Evolutionary conservation across 805 yeast genomes (phyloP).

Genomic region (Hanseniaspora occidentalis): DNA sequence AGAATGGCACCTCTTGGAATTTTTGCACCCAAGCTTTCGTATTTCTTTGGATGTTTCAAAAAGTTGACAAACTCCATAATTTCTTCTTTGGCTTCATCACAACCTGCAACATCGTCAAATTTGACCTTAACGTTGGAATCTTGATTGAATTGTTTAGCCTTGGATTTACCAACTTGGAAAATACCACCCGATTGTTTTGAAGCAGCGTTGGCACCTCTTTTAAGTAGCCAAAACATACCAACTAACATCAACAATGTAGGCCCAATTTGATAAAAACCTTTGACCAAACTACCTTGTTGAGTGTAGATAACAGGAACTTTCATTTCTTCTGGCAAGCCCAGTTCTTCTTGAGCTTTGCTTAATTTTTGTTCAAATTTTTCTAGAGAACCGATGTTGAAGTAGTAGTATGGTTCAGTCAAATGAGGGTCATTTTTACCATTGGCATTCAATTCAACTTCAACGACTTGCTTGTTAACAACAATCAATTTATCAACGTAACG

Average conservation of each 20-base stretch:
- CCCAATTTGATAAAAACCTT: slow-evolving; percentile 55
- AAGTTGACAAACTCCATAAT: slow-evolving; percentile 92
- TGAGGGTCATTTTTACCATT: slow-evolving; percentile 40
- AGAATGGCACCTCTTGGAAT: slow-evolving; percentile 92
- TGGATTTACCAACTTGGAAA: slow-evolving; percentile 67
- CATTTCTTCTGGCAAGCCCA: slow-evolving; percentile 45
- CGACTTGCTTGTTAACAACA: slow-evolving; percentile 68
- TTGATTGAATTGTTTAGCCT: slow-evolving; percentile 70
- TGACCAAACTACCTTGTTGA: slow-evolving; percentile 44
- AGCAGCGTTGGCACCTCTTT: slow-evolving; percentile 32
- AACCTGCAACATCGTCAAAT: slow-evolving; percentile 88
- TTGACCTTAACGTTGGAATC: slow-evolving; percentile 71
- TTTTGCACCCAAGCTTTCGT: slow-evolving; percentile 82
- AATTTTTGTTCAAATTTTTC: slow-evolving; percentile 77
- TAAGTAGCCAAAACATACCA: slow-evolving; percentile 74
- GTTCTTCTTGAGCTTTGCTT: slow-evolving; percentile 61
- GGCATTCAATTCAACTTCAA: slow-evolving; percentile 55
- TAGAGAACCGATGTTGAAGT: slow-evolving; percentile 77
- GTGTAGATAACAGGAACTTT: slow-evolving; percentile 75
- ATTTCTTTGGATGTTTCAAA: slow-evolving; percentile 71
- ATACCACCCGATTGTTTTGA: slow-evolving; percentile 36
- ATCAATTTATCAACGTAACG: slow-evolving; percentile 62
- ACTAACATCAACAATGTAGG: slow-evolving; percentile 89
- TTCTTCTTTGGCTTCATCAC: slow-evolving; percentile 89
- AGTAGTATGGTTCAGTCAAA: slow-evolving; percentile 29